phyloP scores from a whole-genome alignment of 495 filamentous ascomycete genomes.

The Venustampulla echinocandica region DNA sequence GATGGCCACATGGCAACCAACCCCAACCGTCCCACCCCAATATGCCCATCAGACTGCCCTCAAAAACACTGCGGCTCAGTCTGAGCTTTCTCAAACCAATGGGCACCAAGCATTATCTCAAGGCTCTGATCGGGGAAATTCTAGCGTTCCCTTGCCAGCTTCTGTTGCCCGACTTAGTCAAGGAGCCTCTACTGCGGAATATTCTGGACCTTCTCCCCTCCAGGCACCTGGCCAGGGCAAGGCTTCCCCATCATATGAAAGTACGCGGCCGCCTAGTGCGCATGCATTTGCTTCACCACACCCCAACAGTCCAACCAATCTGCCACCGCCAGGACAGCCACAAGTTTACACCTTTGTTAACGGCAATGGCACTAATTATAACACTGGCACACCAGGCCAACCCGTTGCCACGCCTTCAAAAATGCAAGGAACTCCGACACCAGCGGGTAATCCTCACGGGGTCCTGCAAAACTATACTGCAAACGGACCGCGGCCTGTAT shows the following conservation, averaged over 20 bases:
- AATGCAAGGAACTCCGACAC: conserved; percentile 9
- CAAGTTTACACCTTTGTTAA: conserved; percentile 17
- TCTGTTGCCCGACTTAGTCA: neutral
- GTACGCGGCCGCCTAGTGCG: conserved; percentile 8
- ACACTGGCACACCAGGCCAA: neutral
- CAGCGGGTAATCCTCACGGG: neutral
- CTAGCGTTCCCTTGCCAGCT: neutral
- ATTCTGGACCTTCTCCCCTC: conserved; percentile 5
- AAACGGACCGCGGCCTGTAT: conserved; percentile 4
- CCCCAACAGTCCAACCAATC: conserved; percentile 21
- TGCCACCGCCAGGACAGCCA: conserved; percentile 19
- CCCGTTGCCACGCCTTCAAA: neutral
- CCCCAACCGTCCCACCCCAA: neutral
- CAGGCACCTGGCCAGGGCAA: neutral
- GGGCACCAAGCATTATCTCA: conserved; percentile 1
- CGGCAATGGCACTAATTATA: conserved; percentile 5
- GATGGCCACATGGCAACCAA: conserved; percentile 5
- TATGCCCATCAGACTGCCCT: neutral
- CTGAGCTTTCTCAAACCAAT: conserved; percentile 1
- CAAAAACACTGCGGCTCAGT: no score
- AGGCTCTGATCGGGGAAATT: neutral
- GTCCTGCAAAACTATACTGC: neutral
- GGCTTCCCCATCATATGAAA: neutral
- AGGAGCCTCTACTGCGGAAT: neutral
- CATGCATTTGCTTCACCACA: conserved; percentile 22